Base-by-base conservation (phyloP, 1,139 yeast genomes). In the Yamadazyma atlantica region DNA sequence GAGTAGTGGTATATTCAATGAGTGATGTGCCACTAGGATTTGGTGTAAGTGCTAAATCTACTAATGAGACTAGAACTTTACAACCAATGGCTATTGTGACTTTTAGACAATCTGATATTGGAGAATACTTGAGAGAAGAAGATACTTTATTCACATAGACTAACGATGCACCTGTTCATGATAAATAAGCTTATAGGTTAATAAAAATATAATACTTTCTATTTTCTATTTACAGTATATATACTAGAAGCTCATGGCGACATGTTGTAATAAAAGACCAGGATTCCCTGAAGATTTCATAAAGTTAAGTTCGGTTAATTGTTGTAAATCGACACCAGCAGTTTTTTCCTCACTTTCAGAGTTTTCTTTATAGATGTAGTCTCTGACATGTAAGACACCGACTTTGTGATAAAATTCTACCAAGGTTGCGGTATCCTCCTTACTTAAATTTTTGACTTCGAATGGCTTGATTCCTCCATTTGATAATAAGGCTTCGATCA, bases 81-180 rank as follows among this genome's bases (percentile, higher is more conserved):
- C 95, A 86, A 58, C 98, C 98, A 36, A 92, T 95, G 18, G 95
- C 84, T 29, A 90, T 92, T 36, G 96, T 90, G 12, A 95, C 95
- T 9, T 92, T 87, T 62, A 82, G 98, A 75, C 99, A 92, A 62
- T 86, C 95, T 50, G 99, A 92, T 70, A 89, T 92, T 52, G 99
- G 99, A 49, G 99, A 92, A 66, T 92, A 89, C 58, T 75, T 92
- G 58, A 88, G 99, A 75, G 98, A 94, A 55, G 98, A 92, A 71
- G 98, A 92, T 62, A 86, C 97, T 27, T 70, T 92, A 53, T 92
- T 92, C 61, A 86, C 97, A 24, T 89, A 68, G 43, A 40, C 33
- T 28, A 36, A 39, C 34, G 34, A 35, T 37, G 38, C 27, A 48
- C 26, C 12, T 26, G 16, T 42, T 35, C 17, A 23, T 13, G 29